A percentile compares a stretch with the other conserved stretches of the same genome.
Conservation (phyloP, 1,139 yeast species). For the Saccharomyces hybrid region DNA sequence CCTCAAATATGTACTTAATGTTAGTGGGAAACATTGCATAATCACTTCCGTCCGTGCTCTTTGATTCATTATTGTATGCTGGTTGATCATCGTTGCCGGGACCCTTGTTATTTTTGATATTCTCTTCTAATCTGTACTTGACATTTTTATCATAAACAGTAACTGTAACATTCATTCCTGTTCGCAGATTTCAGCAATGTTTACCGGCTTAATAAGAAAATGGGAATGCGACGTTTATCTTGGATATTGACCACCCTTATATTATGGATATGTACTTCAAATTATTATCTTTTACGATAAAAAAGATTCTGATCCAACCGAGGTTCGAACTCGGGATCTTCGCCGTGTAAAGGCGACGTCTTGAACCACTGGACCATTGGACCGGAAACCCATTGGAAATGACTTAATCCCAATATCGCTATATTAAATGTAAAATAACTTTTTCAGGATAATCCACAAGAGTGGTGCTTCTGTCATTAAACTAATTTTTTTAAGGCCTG, state of each 20-base stretch:
- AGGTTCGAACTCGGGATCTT: constrained; percentile 35
- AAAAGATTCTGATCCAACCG: constrained; percentile 28
- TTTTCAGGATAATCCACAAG: too few species aligned
- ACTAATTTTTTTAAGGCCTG: too few species aligned
- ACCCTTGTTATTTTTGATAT: background rate
- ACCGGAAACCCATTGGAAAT: background rate
- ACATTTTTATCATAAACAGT: background rate
- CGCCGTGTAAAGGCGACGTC: constrained; percentile 37
- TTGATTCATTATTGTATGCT: background rate
- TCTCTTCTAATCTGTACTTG: constrained; percentile 3
- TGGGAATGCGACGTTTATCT: too few species aligned
- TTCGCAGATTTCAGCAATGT: background rate
- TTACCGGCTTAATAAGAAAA: background rate
- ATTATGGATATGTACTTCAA: background rate
- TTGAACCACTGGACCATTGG: constrained; percentile 32
- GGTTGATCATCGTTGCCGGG: constrained; percentile 1
- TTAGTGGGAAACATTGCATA: constrained; percentile 25
- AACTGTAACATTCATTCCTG: background rate
- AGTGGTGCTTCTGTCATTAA: too few species aligned
- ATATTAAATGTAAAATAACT: too few species aligned
- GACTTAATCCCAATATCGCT: too few species aligned
- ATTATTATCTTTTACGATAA: background rate
- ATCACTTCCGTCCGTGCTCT: constrained; percentile 8
- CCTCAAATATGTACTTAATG: constrained; percentile 27
- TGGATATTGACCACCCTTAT: background rate